phyloP scores from a whole-genome alignment of 73 alveolate species.

The Effrenium voratum region DNA sequence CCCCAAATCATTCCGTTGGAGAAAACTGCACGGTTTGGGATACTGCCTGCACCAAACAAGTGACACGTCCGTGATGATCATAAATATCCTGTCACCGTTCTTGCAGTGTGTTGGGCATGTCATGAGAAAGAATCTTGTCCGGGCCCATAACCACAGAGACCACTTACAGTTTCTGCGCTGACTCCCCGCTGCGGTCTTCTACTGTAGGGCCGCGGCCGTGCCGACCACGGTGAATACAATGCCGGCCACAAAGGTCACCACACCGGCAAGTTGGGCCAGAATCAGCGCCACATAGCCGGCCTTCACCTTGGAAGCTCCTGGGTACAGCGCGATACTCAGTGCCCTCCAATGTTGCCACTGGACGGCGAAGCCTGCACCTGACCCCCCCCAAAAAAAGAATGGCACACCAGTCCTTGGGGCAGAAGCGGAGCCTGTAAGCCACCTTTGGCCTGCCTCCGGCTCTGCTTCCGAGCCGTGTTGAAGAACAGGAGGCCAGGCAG shows the following conservation, averaged over 20 bases:
- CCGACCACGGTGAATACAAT: slow-evolving; percentile 66
- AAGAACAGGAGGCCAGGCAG: slow-evolving; percentile 80
- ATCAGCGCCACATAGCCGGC: not conserved
- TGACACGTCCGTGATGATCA: too few relatives aligned
- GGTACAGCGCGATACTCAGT: too few relatives aligned
- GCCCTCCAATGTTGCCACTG: not conserved
- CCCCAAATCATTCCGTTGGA: too few relatives aligned
- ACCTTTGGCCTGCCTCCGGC: not conserved
- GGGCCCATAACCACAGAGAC: too few relatives aligned
- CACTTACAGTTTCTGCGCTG: too few relatives aligned
- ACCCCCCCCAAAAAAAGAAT: not conserved
- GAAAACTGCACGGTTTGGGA: too few relatives aligned
- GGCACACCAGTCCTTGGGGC: slow-evolving; percentile 36
- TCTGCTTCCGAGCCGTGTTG: slow-evolving; percentile 21
- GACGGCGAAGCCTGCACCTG: not conserved
- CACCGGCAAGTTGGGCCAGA: slow-evolving; percentile 62
- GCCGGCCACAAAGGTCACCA: slow-evolving; percentile 31
- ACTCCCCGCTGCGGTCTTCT: too few relatives aligned
- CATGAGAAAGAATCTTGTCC: too few relatives aligned
- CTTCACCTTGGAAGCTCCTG: not conserved
- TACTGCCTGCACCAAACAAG: too few relatives aligned
- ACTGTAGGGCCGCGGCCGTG: slow-evolving; percentile 37
- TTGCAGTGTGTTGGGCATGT: too few relatives aligned
- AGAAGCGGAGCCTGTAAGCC: slow-evolving; percentile 46
- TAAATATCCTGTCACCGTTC: too few relatives aligned